Evolutionary conservation across 2,329 filamentous ascomycete genomes (phyloP).

Genomic region (Claviceps sp.): DNA sequence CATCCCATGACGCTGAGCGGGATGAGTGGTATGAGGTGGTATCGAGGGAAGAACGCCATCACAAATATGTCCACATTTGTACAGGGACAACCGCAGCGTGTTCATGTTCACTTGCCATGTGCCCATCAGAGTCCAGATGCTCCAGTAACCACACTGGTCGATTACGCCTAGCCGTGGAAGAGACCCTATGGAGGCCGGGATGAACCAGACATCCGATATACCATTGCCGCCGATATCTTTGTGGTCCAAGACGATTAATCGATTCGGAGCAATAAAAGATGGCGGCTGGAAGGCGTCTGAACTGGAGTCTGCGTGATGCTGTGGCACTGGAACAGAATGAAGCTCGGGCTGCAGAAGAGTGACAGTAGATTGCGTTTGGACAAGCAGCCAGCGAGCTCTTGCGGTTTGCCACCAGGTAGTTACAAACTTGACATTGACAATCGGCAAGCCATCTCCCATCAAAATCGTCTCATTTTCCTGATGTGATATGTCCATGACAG

Average conservation of each 20-base stretch:
- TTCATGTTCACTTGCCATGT: conserved; percentile 21
- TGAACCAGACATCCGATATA: conserved; percentile 54
- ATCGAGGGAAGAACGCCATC: conserved; percentile 23
- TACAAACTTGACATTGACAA: conserved; percentile 37
- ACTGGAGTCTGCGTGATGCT: conserved; percentile 7
- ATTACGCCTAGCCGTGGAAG: conserved; percentile 52
- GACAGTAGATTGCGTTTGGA: conserved; percentile 39
- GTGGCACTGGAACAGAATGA: conserved; percentile 22
- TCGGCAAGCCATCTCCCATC: conserved; percentile 36
- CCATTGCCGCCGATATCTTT: conserved; percentile 37
- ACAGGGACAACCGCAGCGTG: conserved; percentile 19
- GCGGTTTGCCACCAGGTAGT: conserved; percentile 23
- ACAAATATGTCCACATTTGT: conserved; percentile 30
- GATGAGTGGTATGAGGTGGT: conserved; percentile 16
- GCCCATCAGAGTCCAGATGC: conserved; percentile 45
- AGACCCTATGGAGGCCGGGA: conserved; percentile 32
- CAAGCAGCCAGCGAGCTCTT: conserved; percentile 36
- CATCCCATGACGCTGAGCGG: conserved; percentile 27
- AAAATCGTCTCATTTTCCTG: conserved; percentile 38
- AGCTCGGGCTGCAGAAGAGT: conserved; percentile 39
- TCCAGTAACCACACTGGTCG: conserved; percentile 54
- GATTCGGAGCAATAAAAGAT: conserved; percentile 43
- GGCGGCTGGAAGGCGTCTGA: conserved; percentile 15
- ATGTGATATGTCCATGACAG: conserved; percentile 25
- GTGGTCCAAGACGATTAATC: conserved; percentile 37